Evolutionary conservation across 2,329 filamentous ascomycete genomes (phyloP), one percentile per base, ranked within the genome.

Genomic region (Calonectria honghensis): DNA sequence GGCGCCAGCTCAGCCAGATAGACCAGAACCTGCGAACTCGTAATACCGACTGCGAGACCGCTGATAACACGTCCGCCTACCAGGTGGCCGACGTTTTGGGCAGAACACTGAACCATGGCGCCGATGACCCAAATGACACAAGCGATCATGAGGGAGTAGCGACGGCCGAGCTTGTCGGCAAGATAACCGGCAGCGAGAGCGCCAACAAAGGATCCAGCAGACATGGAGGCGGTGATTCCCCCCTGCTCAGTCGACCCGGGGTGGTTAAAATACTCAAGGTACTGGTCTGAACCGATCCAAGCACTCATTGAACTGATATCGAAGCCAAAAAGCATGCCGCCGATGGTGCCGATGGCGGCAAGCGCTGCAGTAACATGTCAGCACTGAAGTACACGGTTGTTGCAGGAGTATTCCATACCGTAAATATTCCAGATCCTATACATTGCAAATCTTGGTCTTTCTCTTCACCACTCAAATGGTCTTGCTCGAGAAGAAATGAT

Each of bases 1-100:
- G 90, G 90, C 24, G 93, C 91, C 37, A 94, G 87, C 81, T 94
- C 93, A 29, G 92, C 90, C 29, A 94, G 90, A 81, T 94, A 94
- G 39, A 94, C 92, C 4, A 92, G 92, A 2, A 93, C 92, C 80
- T 93, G 92, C 3, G 92, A 91, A 48, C 91, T 93, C 75, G 90
- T 92, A 81, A 93, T 92, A 78, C 93, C 93, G 69, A 94, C 92
- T 66, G 90, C 89, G 54, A 94, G 82, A 70, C 93, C 93, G 78
- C 92, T 93, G 81, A 94, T 88, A 75, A 93, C 85, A 65, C 90
- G 88, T 9, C 89, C 90, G 27, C 86, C 88, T 65, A 90, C 88
- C 10, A 93, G 81, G 35, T 90, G 88, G 6, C 85, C 87, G 50
- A 93, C 83, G 70, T 92, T 90, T 78, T 91, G 89, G 2, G 91